Conservation (phyloP, 177 flowering plant species). For the Vitis hybrid region DNA sequence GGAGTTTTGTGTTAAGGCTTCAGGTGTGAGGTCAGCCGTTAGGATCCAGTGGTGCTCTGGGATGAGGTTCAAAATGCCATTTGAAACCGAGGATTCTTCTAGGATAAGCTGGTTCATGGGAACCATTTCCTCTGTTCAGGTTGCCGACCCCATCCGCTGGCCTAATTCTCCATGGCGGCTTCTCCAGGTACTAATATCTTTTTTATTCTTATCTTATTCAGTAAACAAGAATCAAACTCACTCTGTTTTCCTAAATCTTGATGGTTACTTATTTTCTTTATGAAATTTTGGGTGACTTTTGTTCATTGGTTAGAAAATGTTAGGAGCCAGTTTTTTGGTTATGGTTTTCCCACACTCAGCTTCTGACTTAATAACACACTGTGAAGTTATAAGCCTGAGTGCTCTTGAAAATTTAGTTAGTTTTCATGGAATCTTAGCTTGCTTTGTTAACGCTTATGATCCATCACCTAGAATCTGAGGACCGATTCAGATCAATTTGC, state of each 20-base stretch:
- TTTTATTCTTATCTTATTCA: not conserved
- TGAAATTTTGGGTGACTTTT: too few relatives aligned
- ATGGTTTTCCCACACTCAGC: too few relatives aligned
- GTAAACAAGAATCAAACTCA: not conserved
- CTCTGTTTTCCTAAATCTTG: not conserved
- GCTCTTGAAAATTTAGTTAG: too few relatives aligned
- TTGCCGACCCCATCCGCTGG: slow-evolving; percentile 87
- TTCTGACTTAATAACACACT: too few relatives aligned
- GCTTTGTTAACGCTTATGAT: too few relatives aligned
- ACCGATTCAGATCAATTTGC: too few relatives aligned
- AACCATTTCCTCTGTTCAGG: slow-evolving; percentile 79
- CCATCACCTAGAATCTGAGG: too few relatives aligned
- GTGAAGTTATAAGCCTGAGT: too few relatives aligned
- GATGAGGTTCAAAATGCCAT: slow-evolving; percentile 97
- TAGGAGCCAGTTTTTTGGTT: too few relatives aligned
- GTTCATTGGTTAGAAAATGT: too few relatives aligned
- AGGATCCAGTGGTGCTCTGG: slow-evolving; percentile 80
- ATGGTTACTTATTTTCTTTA: too few relatives aligned
- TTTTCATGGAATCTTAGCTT: too few relatives aligned
- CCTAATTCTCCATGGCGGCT: slow-evolving; percentile 96
- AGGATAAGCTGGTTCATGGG: slow-evolving; percentile 99
- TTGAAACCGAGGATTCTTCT: slow-evolving; percentile 95
- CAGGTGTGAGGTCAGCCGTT: slow-evolving; percentile 67
- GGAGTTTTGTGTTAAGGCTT: slow-evolving; percentile 82
- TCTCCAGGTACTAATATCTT: slow-evolving; percentile 68